Evolutionary conservation across 768 basidiomycete genomes (phyloP), one percentile per base, ranked within the genome.

Genomic region (Pisolithus microcarpus): DNA sequence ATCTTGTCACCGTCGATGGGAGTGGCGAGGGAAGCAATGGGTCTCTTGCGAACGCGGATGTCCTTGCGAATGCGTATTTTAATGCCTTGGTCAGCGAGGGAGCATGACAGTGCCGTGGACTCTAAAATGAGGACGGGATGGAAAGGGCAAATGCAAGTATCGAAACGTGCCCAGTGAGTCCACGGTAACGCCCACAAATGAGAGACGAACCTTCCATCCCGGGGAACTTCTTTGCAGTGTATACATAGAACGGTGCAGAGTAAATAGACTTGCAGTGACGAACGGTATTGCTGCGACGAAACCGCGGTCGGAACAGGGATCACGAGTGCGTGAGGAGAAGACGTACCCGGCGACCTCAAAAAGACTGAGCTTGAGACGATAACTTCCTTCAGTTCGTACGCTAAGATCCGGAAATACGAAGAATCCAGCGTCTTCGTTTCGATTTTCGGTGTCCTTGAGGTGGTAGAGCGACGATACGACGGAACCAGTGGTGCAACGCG

Each of bases 321-420:
- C 19, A 55, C 46, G 49, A 26, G 54, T 31, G 31, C 36, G 38
- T 40, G 46, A 30, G 38, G 43, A 21, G 43, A 31, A 26, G 15
- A 81, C 87, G 66, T 60, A 93, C 91, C 85, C 87, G 38, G 92
- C 87, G 48, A 96, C 90, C 70, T 97, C 94, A 64, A 87, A 98
- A 46, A 98, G 70, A 48, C 76, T 80, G 54, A 85, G 72, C 65
- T 84, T 85, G 38, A 77, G 66, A 43, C 67, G 75, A 61, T 94
- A 98, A 57, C 85, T 86, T 7, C 94, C 94, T 66, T 97, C 94
- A 3, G 90, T 91, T 53, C 91, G 74, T 5, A 97, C 91, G 53
- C 86, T 87, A 23, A 98, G 76, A 66, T 96, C 94, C 0, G 94
- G 94, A 60, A 98, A 98, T 30, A 96, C 92, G 62, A 98, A 98